Evolutionary conservation across 768 basidiomycete genomes (phyloP), one percentile per base, ranked within the genome.

Genomic region (Termitomyces sp.): DNA sequence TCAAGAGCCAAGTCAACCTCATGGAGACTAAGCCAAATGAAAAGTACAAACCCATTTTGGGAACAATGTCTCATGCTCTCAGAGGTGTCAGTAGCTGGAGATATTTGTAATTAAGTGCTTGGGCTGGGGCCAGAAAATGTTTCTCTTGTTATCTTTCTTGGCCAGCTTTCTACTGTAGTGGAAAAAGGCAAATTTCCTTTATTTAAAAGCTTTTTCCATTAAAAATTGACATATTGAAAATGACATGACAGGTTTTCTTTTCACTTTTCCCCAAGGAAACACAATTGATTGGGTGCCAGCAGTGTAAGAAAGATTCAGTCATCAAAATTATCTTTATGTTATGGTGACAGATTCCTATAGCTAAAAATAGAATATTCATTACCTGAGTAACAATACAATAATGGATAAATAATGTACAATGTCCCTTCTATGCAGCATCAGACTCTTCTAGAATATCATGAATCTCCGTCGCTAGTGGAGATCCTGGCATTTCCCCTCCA

Each of bases 1-100:
- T 81, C n/a, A 78, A 65, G n/a, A 0, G 76, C 78, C 82, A 85
- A 63, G 60, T 84, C 83, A 49, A 80, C 65, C 6, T 72, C 76
- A 72, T 84, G 79, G 6, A 81, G 73, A 56, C 77, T 72, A 16
- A 82, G 34, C 79, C 80, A 81, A 0, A 67, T 65, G 55, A 79
- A 79, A 31, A 68, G 65, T 36, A n/a, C 16, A 33, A 8, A 16
- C 34, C 15, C 18, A 8, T 33, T 31, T 31, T 51, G 27, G 15
- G 12, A 31, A 42, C 39, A 22, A 42, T 42, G 30, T 39, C 49
- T 42, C 3, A 34, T 18, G 12, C 31, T 36, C 16, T 12, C 58
- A 46, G 51, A 46, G 36, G 24, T 15, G 6, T 31, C 24, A n/a
- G 4, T 45, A 20, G 24, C 15, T 5, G 18, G 15, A 36, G 34